A percentile compares a stretch with the other conserved stretches of the same genome.
Evolutionary conservation across 2,329 filamentous ascomycete species (phyloP).

Genomic region (Fusarium solani-melongenae): DNA sequence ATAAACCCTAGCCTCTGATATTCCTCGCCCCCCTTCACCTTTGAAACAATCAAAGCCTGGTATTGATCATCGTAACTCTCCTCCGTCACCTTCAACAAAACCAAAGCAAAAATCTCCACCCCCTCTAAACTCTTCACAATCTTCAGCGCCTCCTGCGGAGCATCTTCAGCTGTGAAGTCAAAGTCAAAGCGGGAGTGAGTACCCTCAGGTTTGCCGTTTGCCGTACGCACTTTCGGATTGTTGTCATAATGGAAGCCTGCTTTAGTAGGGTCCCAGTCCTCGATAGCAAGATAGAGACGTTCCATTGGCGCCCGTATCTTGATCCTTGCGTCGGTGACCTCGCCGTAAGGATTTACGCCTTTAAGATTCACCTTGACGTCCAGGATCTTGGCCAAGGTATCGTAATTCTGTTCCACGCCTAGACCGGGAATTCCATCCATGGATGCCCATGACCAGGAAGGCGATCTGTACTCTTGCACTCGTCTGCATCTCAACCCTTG

Average conservation of each 20-base stretch:
- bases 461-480: not conserved
- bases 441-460: not conserved
- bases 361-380: not conserved
- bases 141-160: not conserved
- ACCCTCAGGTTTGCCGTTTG: not conserved
- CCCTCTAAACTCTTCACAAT: not conserved
- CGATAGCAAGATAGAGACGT: not conserved
- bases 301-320: not conserved
- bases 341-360: not conserved
- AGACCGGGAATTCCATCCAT: not conserved
- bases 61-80: accelerated
- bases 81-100: not conserved
- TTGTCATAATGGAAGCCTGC: not conserved
- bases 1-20: not conserved
- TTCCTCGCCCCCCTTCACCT: not conserved
- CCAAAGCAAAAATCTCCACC: not conserved
- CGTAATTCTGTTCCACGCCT: not conserved
- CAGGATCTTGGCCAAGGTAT: not conserved
- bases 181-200: not conserved
- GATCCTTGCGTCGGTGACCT: not conserved
- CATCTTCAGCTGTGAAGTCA: not conserved
- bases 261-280: not conserved
- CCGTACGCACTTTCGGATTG: not conserved
- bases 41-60: not conserved
- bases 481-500: not conserved